Percentiles rank a stretch among this genome's conserved stretches.
Conservation (phyloP, 1,284 basidiomycete genomes). For the Melampsora larici-populina region DNA sequence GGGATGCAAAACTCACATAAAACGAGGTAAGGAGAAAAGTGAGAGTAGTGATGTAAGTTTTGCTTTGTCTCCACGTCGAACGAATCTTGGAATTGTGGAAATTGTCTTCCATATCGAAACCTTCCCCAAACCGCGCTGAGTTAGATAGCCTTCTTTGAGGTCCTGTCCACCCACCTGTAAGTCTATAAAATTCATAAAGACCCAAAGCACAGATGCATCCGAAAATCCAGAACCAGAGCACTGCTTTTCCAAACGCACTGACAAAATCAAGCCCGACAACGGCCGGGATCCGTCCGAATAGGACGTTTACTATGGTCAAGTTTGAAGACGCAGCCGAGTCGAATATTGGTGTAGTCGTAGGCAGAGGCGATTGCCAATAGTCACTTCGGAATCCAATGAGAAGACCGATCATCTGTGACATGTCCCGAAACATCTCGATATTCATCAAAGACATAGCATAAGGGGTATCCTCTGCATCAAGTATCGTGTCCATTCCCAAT, state of each 20-base stretch:
- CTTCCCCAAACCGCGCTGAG: slow-evolving; percentile 10
- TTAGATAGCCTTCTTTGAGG: background rate
- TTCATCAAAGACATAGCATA: slow-evolving; percentile 44
- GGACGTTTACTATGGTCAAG: slow-evolving; percentile 1
- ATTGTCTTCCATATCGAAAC: slow-evolving; percentile 15
- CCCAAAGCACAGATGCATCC: slow-evolving; percentile 38
- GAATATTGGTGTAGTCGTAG: slow-evolving; percentile 41
- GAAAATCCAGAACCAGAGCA: slow-evolving; percentile 47
- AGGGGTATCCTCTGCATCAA: slow-evolving; percentile 34
- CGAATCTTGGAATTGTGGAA: slow-evolving; percentile 11
- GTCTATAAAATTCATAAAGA: slow-evolving; percentile 48
- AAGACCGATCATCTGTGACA: slow-evolving; percentile 44
- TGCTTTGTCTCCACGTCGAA: slow-evolving; percentile 37
- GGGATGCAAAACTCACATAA: slow-evolving; percentile 4
- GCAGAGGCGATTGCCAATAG: background rate
- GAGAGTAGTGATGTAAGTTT: slow-evolving; percentile 45
- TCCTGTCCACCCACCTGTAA: slow-evolving; percentile 47
- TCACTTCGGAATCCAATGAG: background rate
- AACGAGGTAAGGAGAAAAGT: slow-evolving; percentile 48
- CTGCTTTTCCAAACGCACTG: slow-evolving; percentile 47
- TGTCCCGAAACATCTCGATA: slow-evolving; percentile 45
- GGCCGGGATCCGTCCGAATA: slow-evolving; percentile 46
- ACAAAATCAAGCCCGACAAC: slow-evolving; percentile 48
- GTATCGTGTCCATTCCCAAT: slow-evolving; percentile 44
- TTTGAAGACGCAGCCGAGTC: slow-evolving; percentile 27